phyloP scores from a whole-genome alignment of 2,329 filamentous ascomycete genomes.

The Nothophoma quercina region DNA sequence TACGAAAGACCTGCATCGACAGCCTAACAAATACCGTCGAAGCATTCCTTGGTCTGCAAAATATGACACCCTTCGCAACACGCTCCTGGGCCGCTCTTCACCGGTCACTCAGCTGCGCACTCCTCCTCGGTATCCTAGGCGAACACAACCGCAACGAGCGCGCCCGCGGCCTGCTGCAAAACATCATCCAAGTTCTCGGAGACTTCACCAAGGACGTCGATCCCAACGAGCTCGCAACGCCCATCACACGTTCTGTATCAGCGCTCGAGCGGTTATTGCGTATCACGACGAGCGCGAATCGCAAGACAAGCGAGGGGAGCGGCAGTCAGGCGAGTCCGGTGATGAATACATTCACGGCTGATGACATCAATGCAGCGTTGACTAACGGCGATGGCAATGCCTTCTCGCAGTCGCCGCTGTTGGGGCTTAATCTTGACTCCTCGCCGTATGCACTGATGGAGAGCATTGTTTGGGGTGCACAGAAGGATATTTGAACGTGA shows the following conservation, averaged over 20 bases:
- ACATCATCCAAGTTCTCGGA: conserved; percentile 55
- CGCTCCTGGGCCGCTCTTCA: conserved; percentile 55
- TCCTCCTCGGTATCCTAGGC: conserved; percentile 55
- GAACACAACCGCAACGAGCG: conserved; percentile 56
- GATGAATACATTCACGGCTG: conserved; percentile 44
- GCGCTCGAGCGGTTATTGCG: conserved; percentile 55
- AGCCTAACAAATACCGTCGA: conserved; percentile 65
- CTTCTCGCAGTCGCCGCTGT: conserved; percentile 45
- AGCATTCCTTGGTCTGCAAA: conserved; percentile 66
- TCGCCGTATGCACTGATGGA: conserved; percentile 59
- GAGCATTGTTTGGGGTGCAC: conserved; percentile 55
- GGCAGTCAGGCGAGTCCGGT: conserved; percentile 24
- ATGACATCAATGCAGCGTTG: conserved; percentile 48
- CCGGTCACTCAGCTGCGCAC: conserved; percentile 54
- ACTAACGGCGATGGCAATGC: conserved; percentile 40
- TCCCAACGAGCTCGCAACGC: conserved; percentile 56
- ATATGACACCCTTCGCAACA: conserved; percentile 56
- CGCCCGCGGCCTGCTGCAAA: conserved; percentile 54
- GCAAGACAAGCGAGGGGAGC: conserved; percentile 37
- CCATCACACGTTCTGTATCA: conserved; percentile 56
- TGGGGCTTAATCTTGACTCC: conserved; percentile 51
- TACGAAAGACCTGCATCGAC: conserved; percentile 64
- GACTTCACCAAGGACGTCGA: conserved; percentile 58
- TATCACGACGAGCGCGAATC: conserved; percentile 31
- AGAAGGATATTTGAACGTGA: conserved; percentile 43